Percentiles rank a stretch among this genome's conserved stretches.
phyloP scores from a whole-genome alignment of 441 rosid genomes.

The Isatis lusitanica region DNA sequence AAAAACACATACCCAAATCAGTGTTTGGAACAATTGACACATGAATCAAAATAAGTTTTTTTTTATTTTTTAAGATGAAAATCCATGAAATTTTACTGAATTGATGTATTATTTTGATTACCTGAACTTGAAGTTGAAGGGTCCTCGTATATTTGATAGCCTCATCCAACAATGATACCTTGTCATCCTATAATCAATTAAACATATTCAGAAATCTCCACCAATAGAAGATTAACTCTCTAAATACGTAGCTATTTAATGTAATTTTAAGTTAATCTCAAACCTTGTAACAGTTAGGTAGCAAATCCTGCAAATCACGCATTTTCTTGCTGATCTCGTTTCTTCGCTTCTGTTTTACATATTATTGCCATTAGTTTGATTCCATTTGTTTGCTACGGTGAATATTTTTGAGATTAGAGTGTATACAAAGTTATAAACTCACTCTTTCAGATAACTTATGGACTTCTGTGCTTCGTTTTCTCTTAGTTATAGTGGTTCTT shows the following conservation, averaged over 20 bases:
- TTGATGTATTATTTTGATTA: slow-evolving; percentile 23
- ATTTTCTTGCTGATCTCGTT: slow-evolving; percentile 50
- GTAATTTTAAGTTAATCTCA: slow-evolving; percentile 9
- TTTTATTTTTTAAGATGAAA: not conserved
- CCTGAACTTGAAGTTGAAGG: slow-evolving; percentile 61
- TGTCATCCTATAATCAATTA: slow-evolving; percentile 41
- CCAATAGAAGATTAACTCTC: slow-evolving; percentile 2
- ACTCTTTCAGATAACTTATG: slow-evolving; percentile 38
- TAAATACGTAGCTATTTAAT: not conserved
- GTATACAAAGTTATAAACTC: not conserved
- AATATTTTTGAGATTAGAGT: not conserved
- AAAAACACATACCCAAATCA: no score
- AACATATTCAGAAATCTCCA: slow-evolving; percentile 2
- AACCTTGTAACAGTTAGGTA: slow-evolving; percentile 56
- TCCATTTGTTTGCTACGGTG: not conserved
- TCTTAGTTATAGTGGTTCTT: slow-evolving; percentile 30
- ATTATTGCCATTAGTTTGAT: not conserved
- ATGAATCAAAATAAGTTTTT: not conserved
- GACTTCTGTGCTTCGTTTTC: slow-evolving; percentile 42
- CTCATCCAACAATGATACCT: slow-evolving; percentile 54
- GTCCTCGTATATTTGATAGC: slow-evolving; percentile 52
- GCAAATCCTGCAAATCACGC: slow-evolving; percentile 49
- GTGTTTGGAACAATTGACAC: not conserved
- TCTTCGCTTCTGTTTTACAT: slow-evolving; percentile 47
- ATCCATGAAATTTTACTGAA: not conserved